Evolutionary conservation across 1,139 yeast genomes (phyloP).

Genomic region (Debaryomyces robertsiae): DNA sequence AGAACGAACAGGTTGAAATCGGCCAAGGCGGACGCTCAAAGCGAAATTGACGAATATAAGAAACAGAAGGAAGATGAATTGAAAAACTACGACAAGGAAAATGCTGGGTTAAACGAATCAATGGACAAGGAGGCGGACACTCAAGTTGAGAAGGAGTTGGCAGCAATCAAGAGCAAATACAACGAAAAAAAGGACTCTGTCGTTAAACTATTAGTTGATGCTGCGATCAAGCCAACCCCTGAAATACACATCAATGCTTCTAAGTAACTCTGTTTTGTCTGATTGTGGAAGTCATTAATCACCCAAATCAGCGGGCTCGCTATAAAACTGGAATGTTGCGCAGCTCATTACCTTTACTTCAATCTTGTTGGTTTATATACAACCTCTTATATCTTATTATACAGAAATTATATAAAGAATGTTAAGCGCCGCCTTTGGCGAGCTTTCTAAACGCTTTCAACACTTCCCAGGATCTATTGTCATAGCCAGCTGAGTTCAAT

Average conservation of each 20-base stretch:
- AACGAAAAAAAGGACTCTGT: constrained; percentile 66
- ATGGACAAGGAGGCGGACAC: constrained; percentile 75
- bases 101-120: constrained; percentile 65
- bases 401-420: background rate
- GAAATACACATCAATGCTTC: constrained; percentile 78
- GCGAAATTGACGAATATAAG: constrained; percentile 87
- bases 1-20: constrained; percentile 89
- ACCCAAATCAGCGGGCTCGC: too few relatives aligned
- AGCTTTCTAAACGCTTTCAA: constrained; percentile 42
- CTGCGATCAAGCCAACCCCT: constrained; percentile 78
- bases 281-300: too few relatives aligned
- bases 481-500: constrained; percentile 87
- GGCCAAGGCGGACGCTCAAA: constrained; percentile 90
- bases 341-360: constrained; percentile 5
- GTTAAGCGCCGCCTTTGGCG: constrained; percentile 35
- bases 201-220: constrained; percentile 73
- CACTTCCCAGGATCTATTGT: constrained; percentile 67
- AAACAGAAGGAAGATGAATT: constrained; percentile 82
- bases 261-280: constrained; percentile 6
- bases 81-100: constrained; percentile 66
- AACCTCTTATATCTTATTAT: constrained; percentile 1
- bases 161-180: constrained; percentile 63
- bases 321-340: too few relatives aligned
- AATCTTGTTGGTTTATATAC: constrained; percentile 6
- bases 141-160: constrained; percentile 59